phyloP scores from a whole-genome alignment of 257 asterid genomes.

The Nicotiana otophora region DNA sequence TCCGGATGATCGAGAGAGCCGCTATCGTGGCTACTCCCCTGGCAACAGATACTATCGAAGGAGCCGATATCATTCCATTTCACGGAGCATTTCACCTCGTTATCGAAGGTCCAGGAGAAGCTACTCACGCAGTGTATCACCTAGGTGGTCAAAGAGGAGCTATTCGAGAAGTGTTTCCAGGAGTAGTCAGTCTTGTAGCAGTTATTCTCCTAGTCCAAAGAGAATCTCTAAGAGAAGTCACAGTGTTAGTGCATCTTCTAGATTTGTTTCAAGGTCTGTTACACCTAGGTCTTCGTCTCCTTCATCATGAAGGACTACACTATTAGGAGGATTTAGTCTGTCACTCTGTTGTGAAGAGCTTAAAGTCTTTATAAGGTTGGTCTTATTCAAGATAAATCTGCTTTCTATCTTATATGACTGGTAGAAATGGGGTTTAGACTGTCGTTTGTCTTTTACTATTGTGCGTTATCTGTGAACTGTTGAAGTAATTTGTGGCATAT shows the following conservation, averaged over 20 bases:
- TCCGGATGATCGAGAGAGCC: conserved; percentile 4
- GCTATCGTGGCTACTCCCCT: neutral
- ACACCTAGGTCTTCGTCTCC: conserved; percentile 20
- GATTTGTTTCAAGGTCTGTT: conserved; percentile 36
- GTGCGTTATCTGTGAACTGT: neutral
- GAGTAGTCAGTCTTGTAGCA: conserved; percentile 18
- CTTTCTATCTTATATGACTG: neutral
- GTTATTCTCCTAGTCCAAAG: conserved; percentile 22
- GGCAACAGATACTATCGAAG: neutral
- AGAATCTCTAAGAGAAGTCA: conserved; percentile 36
- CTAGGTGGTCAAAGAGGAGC: conserved; percentile 32
- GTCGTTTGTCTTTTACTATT: neutral
- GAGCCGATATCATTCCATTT: conserved; percentile 6
- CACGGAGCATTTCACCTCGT: conserved; percentile 13
- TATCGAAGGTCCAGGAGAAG: conserved; percentile 29
- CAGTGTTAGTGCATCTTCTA: conserved; percentile 40
- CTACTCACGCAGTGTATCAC: conserved; percentile 34
- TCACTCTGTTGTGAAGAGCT: neutral
- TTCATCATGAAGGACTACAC: conserved; percentile 13
- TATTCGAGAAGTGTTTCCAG: conserved; percentile 42
- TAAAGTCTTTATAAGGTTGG: neutral
- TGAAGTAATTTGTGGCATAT: neutral
- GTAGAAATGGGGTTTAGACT: neutral
- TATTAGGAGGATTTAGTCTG: neutral
- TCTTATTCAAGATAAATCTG: neutral